A percentile compares a stretch with the other conserved stretches of the same genome.
Conservation (phyloP, 2,329 filamentous ascomycete genomes). For the Aspergillus sp. region DNA sequence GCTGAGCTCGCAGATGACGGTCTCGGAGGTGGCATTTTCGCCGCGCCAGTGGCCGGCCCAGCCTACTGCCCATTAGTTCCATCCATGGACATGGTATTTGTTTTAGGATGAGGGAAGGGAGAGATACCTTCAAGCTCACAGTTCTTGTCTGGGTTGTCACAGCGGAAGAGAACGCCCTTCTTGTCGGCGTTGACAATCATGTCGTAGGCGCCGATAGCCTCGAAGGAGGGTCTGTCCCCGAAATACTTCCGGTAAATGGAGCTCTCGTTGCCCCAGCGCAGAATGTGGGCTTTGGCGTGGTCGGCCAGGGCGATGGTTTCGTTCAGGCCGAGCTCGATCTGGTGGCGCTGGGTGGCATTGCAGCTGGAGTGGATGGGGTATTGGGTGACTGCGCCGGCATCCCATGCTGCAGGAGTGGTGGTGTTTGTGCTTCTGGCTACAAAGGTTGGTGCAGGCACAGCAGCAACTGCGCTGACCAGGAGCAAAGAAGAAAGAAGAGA, state of each 20-base stretch:
- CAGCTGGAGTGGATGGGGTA: constrained; percentile 63
- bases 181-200: constrained; percentile 59
- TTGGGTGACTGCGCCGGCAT: constrained; percentile 36
- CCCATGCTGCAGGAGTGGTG: constrained; percentile 22
- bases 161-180: constrained; percentile 59
- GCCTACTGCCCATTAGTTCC: constrained; percentile 43
- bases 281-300: constrained; percentile 60
- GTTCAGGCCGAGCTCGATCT: constrained; percentile 56
- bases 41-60: constrained; percentile 70
- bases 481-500: constrained; percentile 8
- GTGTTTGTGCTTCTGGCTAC: background rate
- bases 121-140: constrained; percentile 49
- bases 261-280: constrained; percentile 52
- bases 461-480: constrained; percentile 8
- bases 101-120: background rate
- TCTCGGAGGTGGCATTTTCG: constrained; percentile 62
- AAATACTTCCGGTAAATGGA: constrained; percentile 66
- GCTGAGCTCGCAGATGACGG: constrained; percentile 66
- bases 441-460: constrained; percentile 8
- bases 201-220: constrained; percentile 62
- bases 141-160: constrained; percentile 66
- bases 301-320: constrained; percentile 58
- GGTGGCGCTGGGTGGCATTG: constrained; percentile 58
- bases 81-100: background rate
- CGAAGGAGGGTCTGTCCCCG: constrained; percentile 56